Evolutionary conservation across 129 eudicot species (phyloP), one percentile per base, ranked within the genome.

Genomic region (Silybum marianum): DNA sequence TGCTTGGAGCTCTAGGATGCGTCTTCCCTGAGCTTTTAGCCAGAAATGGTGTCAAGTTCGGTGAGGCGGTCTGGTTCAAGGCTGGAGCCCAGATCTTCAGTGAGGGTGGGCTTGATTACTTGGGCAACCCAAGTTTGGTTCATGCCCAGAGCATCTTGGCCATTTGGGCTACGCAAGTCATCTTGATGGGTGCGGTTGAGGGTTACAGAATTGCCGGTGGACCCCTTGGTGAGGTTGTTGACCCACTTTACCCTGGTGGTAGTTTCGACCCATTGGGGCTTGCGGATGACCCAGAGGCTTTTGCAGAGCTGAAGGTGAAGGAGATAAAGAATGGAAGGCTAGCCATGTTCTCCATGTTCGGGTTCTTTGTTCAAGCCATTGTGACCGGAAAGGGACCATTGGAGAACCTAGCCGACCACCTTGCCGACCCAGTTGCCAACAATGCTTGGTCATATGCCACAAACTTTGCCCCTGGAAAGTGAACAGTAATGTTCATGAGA

Each of bases 81-180:
- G 73, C 73, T 26, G 73, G 73, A 69, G 36, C 73, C 40, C 73
- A 69, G 8, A 69, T 69, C 40, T 78, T 78, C 65, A 78, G 81
- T 8, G 46, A 78, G 42, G 81, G 81, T 14, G 81, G 81, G 25
- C 65, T 78, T 11, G 81, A 78, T 67, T 78, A 78, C 38, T 46
- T 82, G 80, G 80, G 85, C 2, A 82, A 82, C 75, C 85, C 85
- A 4, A 82, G 80, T 26, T 82, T 82, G 80, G 80, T 82, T 54
- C 85, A 82, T 44, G 85, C 85, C 18, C 84, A 81, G 22, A 81
- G 84, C 84, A 81, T 81, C 69, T 73, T 81, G 75, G 84, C 79
- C 73, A 75, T 74, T 32, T 81, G 85, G 85, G 85, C 80, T 18
- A 21, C 68, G 23, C 76, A 81, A 66, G 80, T 81, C 46, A 73